Evolutionary conservation across 768 basidiomycete species (phyloP).

Genomic region (Suillus variegatus): DNA sequence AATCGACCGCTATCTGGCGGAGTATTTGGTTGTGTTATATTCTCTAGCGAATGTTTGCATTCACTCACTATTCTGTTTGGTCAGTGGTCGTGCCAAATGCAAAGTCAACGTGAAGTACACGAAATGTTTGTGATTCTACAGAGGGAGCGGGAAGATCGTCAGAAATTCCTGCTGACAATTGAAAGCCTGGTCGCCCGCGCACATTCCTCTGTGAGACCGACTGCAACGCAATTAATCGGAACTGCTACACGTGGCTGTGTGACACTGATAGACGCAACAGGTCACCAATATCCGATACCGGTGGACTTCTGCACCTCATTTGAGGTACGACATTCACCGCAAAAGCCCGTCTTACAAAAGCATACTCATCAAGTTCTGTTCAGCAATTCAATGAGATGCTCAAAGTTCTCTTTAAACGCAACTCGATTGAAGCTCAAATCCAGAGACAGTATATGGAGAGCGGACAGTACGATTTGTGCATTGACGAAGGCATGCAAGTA

Average conservation of each 20-base stretch:
- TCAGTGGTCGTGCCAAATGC: background rate
- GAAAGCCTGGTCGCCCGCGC: background rate
- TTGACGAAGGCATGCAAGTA: background rate
- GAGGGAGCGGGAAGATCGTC: too few species aligned
- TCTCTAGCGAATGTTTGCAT: background rate
- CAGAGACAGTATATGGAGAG: constrained; percentile 21
- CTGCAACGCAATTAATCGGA: too few species aligned
- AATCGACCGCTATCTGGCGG: background rate
- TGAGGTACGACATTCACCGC: constrained; percentile 13
- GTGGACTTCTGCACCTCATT: constrained; percentile 28
- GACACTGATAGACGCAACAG: background rate
- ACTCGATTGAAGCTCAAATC: constrained; percentile 19
- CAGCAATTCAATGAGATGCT: constrained; percentile 13
- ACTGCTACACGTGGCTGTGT: background rate
- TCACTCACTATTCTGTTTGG: background rate
- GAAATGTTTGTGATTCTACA: too few species aligned
- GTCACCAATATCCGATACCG: constrained; percentile 22
- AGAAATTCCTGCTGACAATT: background rate
- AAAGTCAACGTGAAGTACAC: too few species aligned
- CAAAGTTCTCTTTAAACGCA: constrained; percentile 15
- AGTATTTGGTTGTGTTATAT: background rate
- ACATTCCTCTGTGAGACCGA: background rate
- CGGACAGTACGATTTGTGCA: constrained; percentile 23
- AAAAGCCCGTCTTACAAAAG: background rate
- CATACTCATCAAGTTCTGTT: background rate